phyloP scores from a whole-genome alignment of 768 basidiomycete genomes.

The Naganishia friedmannii region DNA sequence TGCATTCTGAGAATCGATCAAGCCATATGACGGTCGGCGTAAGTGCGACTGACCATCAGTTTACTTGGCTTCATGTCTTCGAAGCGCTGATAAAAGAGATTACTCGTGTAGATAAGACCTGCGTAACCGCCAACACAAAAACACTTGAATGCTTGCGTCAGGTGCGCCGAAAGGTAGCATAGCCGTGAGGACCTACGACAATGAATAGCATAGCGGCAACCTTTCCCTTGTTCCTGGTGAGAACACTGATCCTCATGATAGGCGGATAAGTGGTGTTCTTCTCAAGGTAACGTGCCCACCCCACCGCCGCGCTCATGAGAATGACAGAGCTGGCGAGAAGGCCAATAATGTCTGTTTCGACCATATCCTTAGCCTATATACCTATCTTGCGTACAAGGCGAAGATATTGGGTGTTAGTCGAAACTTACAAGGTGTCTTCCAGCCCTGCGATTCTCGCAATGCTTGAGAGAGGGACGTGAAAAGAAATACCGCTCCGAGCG shows the following conservation, averaged over 20 bases:
- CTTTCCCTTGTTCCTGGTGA: constrained; percentile 33
- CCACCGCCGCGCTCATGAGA: constrained; percentile 59
- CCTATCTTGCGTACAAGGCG: not conserved
- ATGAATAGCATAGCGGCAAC: constrained; percentile 30
- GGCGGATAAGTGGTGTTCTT: constrained; percentile 35
- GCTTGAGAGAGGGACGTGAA: constrained; percentile 26
- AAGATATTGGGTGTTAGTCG: not conserved
- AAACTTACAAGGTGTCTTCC: not conserved
- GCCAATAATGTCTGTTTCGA: constrained; percentile 62
- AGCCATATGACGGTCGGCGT: not conserved
- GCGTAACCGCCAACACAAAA: constrained; percentile 19
- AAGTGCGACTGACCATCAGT: constrained; percentile 18
- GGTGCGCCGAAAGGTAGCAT: not conserved
- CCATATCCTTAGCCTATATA: not conserved
- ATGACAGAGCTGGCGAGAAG: constrained; percentile 64
- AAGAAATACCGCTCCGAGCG: not conserved
- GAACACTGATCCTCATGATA: constrained; percentile 35
- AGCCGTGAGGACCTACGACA: not conserved
- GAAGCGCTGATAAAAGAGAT: constrained; percentile 41
- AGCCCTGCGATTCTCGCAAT: constrained; percentile 16
- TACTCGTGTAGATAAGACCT: constrained; percentile 32
- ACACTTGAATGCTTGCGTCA: not conserved
- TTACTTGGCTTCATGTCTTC: constrained; percentile 32
- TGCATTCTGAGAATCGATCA: not conserved
- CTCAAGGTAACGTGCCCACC: constrained; percentile 67